These are phyloP conservation scores for Morella rubra DNA, from an alignment of 306 rosid genomes.

Conservation along the genomic window DNA sequence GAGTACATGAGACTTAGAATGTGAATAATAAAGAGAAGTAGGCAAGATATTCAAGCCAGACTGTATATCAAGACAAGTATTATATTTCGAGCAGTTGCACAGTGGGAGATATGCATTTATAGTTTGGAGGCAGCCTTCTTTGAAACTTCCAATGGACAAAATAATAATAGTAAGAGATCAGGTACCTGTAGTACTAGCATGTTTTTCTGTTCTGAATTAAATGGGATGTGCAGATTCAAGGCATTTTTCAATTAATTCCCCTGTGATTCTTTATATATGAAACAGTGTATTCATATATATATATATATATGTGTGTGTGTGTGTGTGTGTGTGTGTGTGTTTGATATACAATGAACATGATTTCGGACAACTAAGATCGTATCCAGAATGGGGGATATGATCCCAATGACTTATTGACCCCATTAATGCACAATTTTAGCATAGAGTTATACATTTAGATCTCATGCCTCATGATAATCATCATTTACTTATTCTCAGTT, in stretches of 20 bases:
- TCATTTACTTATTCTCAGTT: no score
- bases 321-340: no score
- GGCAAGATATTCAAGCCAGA: neutral
- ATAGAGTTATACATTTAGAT: neutral
- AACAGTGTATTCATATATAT: neutral
- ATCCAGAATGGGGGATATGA: slow-evolving; percentile 20
- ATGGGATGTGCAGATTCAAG: neutral
- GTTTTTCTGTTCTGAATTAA: slow-evolving; percentile 5
- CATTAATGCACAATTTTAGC: neutral
- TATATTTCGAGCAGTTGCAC: slow-evolving; percentile 5
- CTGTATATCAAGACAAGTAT: slow-evolving; percentile 9
- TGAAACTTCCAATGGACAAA: slow-evolving; percentile 28
- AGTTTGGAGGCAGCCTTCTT: slow-evolving; percentile 1
- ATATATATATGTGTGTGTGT: neutral
- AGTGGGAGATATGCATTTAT: neutral
- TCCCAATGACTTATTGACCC: slow-evolving; percentile 16
- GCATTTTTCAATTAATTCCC: neutral
- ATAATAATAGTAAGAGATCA: slow-evolving; percentile 14
- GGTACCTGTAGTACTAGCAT: neutral
- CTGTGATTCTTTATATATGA: slow-evolving; percentile 13
- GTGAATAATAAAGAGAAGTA: neutral
- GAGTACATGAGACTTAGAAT: slow-evolving; percentile 3
- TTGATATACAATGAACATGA: slow-evolving; percentile 27
- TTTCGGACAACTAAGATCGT: slow-evolving; percentile 29
- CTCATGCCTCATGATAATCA: no score